Conservation (phyloP, 2,329 filamentous ascomycete genomes). For the Ophiobolus disseminans region DNA sequence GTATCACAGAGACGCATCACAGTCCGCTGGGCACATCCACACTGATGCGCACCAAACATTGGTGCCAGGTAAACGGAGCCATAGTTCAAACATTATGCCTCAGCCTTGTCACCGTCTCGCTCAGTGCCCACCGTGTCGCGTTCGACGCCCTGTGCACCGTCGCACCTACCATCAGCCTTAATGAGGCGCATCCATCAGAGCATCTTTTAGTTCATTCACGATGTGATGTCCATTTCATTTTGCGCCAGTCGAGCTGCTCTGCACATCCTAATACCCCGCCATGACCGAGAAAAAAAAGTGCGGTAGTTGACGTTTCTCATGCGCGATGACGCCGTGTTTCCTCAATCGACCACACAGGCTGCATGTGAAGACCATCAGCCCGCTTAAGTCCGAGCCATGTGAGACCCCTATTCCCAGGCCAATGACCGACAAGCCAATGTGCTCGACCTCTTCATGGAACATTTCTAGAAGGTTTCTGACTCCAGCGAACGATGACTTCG, state of each 20-base stretch:
- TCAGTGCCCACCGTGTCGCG: background rate
- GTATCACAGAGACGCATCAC: background rate
- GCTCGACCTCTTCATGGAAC: slow-evolving; percentile 10
- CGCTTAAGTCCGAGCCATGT: slow-evolving; percentile 37
- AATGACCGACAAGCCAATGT: slow-evolving; percentile 27
- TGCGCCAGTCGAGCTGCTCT: background rate
- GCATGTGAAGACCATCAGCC: slow-evolving; percentile 19
- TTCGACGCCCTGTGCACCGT: slow-evolving; percentile 5
- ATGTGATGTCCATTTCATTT: background rate
- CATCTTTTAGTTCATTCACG: background rate
- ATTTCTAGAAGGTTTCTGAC: slow-evolving; percentile 26
- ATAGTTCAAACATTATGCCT: slow-evolving; percentile 11
- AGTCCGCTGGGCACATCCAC: background rate
- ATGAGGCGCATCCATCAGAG: background rate
- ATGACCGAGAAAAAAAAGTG: slow-evolving; percentile 13
- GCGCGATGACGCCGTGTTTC: slow-evolving; percentile 33
- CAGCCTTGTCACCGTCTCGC: background rate
- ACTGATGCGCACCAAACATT: slow-evolving; percentile 5
- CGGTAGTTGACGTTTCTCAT: slow-evolving; percentile 16
- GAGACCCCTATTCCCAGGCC: slow-evolving; percentile 23
- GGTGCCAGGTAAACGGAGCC: slow-evolving; percentile 23
- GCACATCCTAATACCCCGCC: slow-evolving; percentile 5
- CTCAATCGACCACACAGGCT: slow-evolving; percentile 19
- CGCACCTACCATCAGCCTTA: slow-evolving; percentile 6
- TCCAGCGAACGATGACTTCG: background rate